Evolutionary conservation across 129 eudicot genomes (phyloP).

Genomic region (Escallonia herrerae): DNA sequence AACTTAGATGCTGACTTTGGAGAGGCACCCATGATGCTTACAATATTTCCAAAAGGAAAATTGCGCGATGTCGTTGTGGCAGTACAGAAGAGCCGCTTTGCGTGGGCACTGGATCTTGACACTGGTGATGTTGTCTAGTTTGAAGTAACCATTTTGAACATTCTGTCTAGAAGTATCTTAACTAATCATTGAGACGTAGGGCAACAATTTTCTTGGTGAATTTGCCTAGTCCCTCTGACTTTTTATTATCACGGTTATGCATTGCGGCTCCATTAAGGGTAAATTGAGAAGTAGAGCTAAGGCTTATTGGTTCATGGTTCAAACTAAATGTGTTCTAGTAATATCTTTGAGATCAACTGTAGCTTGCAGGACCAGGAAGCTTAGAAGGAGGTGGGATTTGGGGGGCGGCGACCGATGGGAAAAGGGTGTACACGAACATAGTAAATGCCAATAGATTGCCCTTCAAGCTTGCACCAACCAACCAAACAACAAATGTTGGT

Average conservation of each 20-base stretch:
- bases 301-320: too few species aligned
- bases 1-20: conserved; percentile 78
- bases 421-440: conserved; percentile 27
- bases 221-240: too few species aligned
- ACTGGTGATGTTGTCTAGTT: conserved; percentile 63
- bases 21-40: conserved; percentile 73
- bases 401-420: conserved; percentile 70
- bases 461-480: conserved; percentile 53
- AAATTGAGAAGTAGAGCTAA: too few species aligned
- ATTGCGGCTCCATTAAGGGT: too few species aligned
- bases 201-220: too few species aligned
- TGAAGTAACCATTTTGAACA: conserved; percentile 24
- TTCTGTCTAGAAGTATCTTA: too few species aligned
- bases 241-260: too few species aligned
- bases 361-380: conserved; percentile 72
- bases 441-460: conserved; percentile 29
- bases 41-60: conserved; percentile 19
- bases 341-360: background rate
- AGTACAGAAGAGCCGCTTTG: conserved; percentile 79
- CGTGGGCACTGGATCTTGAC: conserved; percentile 73
- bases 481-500: conserved; percentile 40
- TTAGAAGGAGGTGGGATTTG: conserved; percentile 51
- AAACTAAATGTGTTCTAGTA: too few species aligned
- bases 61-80: conserved; percentile 54
- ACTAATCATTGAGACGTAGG: too few species aligned